Base-by-base conservation (phyloP, 208 protist genomes). In the Endotrypanum monterogeii region DNA sequence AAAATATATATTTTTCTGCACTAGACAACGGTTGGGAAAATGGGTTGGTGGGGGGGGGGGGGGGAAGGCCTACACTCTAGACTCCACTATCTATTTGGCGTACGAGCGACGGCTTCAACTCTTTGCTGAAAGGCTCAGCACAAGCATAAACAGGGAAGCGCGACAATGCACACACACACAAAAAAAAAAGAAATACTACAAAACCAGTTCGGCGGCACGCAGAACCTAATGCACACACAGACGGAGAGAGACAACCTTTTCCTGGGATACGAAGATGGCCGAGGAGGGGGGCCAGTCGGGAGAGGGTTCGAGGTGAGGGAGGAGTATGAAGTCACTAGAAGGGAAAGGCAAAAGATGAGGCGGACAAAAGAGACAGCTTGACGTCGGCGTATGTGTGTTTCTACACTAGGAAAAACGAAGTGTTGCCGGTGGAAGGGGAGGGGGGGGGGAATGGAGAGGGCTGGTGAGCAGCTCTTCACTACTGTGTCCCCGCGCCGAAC, bases 161-260 rank as follows among this genome's bases (percentile, higher is more conserved):
- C 58, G 23, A 12, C 58, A 65, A 46, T 8, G 58, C 23, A n/a
- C n/a, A n/a, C n/a, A n/a, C n/a, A n/a, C n/a, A n/a, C n/a, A n/a
- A n/a, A n/a, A n/a, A n/a, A n/a, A n/a, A 74, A 41, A 30, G 32
- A 73, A 14, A 9, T 65, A 30, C 48, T 58, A 41, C n/a, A 65
- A 62, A 35, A 0, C 35, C 63, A 51, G 3, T 25, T 46, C 46
- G 56, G 23, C 30, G 44, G 28, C 28, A 67, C 23, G 23, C 4
- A 67, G 37, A 14, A 35, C 25, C 8, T n/a, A 78, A 37, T 23
- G 32, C 37, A 16, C 7, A 65, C 37, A 12, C 58, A 65, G 25
- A n/a, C 41, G 9, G 8, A 48, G 8, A 48, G 12, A 48, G 12
- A 48, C 44, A 48, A 48, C 5, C 32, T 35, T 41, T 46, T 48